Base-by-base conservation (phyloP, 1,139 yeast genomes). In the Lodderomyces metapsilosis region DNA sequence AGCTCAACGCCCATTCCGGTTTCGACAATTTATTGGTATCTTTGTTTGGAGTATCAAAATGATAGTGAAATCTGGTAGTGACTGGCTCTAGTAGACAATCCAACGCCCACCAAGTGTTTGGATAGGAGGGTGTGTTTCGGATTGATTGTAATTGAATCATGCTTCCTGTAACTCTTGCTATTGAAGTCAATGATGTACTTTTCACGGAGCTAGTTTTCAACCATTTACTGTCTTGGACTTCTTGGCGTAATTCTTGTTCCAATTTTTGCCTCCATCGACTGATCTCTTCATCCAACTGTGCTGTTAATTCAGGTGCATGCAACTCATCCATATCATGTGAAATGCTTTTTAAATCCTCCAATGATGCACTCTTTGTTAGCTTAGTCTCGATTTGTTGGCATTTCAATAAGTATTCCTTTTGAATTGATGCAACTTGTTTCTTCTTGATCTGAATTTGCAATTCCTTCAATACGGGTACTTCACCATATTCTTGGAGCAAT, bases 1-100 rank as follows among this genome's bases (percentile, higher is more conserved):
- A 87, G 23, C 67, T 68, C 45, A 84, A 72, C n/a, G 84, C 79
- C 84, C 91, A 83, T 57, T 88, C 95, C 0, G 95, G 95, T 53
- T 82, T 83, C 43, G 86, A 84, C 28, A 82, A 60, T 44, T 82
- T 74, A 52, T 84, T 85, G 0, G 95, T 85, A 15, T 81, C 83
- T 37, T 68, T 70, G 17, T 71, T 68, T 1, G 64, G 47, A 11
- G 73, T 61, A 43, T 79, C 80, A 60, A 91, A 91, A 61, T 91
- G 96, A 61, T 74, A 91, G 35, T 76, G 71, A 56, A 89, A 87
- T 43, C 92, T 74, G 11, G 77, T 58, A 18, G 68, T 68, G 43
- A 87, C 74, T 7, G 84, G 83, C 34, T 72, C 68, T 0, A 84
- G 65, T 23, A 88, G 61, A 0, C 74, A 58, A 25, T 75, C 75